phyloP scores from a whole-genome alignment of 2,329 filamentous ascomycete species.

The Penicillium sp. region DNA sequence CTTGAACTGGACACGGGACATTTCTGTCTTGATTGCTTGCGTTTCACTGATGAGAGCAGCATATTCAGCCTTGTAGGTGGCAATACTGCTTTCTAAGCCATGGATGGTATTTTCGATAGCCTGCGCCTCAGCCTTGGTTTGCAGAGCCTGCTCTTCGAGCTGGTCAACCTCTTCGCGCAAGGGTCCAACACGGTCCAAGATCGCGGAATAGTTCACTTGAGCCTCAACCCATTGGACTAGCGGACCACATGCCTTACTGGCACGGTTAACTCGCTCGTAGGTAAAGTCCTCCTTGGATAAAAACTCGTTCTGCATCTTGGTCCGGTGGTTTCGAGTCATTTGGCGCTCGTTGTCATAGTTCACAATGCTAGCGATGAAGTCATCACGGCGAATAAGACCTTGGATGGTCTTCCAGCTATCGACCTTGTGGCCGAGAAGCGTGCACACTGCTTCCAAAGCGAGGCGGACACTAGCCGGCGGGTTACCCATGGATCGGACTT shows the following conservation, averaged over 20 bases:
- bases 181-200: slow-evolving; percentile 88
- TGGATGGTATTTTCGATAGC: slow-evolving; percentile 85
- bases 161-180: slow-evolving; percentile 83
- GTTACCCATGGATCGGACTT: slow-evolving; percentile 95
- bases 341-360: slow-evolving; percentile 93
- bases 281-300: slow-evolving; percentile 93
- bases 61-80: slow-evolving; percentile 93
- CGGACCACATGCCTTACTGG: slow-evolving; percentile 93
- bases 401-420: slow-evolving; percentile 90
- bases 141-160: slow-evolving; percentile 81
- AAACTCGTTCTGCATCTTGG: slow-evolving; percentile 91
- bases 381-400: slow-evolving; percentile 81
- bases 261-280: slow-evolving; percentile 91
- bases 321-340: slow-evolving; percentile 79
- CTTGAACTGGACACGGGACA: slow-evolving; percentile 95
- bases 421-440: slow-evolving; percentile 84
- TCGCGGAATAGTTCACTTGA: slow-evolving; percentile 97
- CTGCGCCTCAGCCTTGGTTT: slow-evolving; percentile 90
- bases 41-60: slow-evolving; percentile 94
- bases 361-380: slow-evolving; percentile 97
- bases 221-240: slow-evolving; percentile 96
- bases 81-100: slow-evolving; percentile 83
- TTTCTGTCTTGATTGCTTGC: slow-evolving; percentile 94
- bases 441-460: slow-evolving; percentile 94
- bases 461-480: slow-evolving; percentile 88